Base-by-base conservation (phyloP, 495 filamentous ascomycete genomes). In the Tuber melanosporum region DNA sequence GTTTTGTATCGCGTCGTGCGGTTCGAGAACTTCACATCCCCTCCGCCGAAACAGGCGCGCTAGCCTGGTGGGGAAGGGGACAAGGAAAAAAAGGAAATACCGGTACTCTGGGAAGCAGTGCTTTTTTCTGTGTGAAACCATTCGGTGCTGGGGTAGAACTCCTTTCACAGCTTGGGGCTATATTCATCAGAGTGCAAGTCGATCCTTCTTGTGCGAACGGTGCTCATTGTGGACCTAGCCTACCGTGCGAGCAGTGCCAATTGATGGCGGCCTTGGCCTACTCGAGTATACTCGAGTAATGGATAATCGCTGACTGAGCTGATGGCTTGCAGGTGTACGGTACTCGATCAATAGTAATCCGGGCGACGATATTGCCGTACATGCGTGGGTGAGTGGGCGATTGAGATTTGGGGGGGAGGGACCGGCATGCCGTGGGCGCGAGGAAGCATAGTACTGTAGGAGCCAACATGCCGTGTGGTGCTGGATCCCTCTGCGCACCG, bases 21-120 rank as follows among this genome's bases (percentile, higher is more conserved):
- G n/a, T 66, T 66, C n/a, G 57, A 66, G 57, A 66, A 32, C n/a
- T 66, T 66, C 57, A 66, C 57, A 32, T 57, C 57, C n/a, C 26
- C 26, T 32, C 12, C 57, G 12, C 26, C n/a, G 32, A 66, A 32
- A 66, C 57, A 66, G n/a, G 57, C 20, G 57, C 57, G 10, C 32
- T 32, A 15, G 57, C 57, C 57, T 32, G n/a, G 57, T 66, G n/a
- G 57, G 57, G n/a, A 66, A 66, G 57, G 57, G 57, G 26, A n/a
- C 9, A 14, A 57, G 8, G 7, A 52, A n/a, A n/a, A 49, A 49
- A 52, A 52, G 5, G 4, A 52, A 26, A 57, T 6, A 6, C 42
- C 9, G 19, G 46, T 20, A 19, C 39, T 41, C 39, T 57, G 52
- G 22, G 8, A 3, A 26, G 26, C 52, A 9, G 52, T 32, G 10